Evolutionary conservation across 2,329 filamentous ascomycete genomes (phyloP), one percentile per base, ranked within the genome.

Genomic region (Epichloe sp.): DNA sequence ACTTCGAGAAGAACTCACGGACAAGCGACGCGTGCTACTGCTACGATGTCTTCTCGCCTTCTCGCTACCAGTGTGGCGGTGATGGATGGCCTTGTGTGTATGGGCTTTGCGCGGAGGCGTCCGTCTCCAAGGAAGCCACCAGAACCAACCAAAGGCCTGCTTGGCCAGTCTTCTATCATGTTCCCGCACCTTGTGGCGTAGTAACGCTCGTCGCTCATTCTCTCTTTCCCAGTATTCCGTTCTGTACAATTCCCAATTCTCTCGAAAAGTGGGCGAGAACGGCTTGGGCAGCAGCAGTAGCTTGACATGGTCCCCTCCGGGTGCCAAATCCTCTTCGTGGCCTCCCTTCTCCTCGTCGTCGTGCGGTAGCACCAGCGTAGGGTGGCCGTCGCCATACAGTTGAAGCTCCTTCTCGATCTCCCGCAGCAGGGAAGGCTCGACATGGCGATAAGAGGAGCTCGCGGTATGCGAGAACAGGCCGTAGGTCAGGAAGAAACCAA

Each of bases 211-310:
- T 2, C 91, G 83, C 65, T 95, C 88, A 63, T 98, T 98, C 66
- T 98, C 93, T 54, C 83, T 83, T 60, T 96, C 91, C 93, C 93
- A 98, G 68, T 96, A 98, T 54, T 96, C 90, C 36, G 85, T 83
- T 49, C 93, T 79, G 68, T 94, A 98, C 15, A 91, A 76, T 63
- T 98, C 93, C 93, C 93, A 98, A 57, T 95, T 95, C 65, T 97
- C 90, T 19, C 93, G 79, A 62, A 98, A 98, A 45, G 88, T 88
- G 0, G 93, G 85, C 5, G 88, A 94, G 63, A 98, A 98, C 0
- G 90, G 89, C 64, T 98, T 98, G 1, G 93, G 88, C 11, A 96
- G 78, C 7, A 98, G 75, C 17, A 97, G 73, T 1, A 98, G 77
- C 66, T 95, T 93, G 59, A 98, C 84, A 62, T 91, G 86, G 68